A percentile compares a stretch with the other conserved stretches of the same genome.
These are phyloP conservation scores for Sarocladium brachiariae DNA, from an alignment of 2,329 filamentous ascomycete genomes.

Conservation along the genomic window DNA sequence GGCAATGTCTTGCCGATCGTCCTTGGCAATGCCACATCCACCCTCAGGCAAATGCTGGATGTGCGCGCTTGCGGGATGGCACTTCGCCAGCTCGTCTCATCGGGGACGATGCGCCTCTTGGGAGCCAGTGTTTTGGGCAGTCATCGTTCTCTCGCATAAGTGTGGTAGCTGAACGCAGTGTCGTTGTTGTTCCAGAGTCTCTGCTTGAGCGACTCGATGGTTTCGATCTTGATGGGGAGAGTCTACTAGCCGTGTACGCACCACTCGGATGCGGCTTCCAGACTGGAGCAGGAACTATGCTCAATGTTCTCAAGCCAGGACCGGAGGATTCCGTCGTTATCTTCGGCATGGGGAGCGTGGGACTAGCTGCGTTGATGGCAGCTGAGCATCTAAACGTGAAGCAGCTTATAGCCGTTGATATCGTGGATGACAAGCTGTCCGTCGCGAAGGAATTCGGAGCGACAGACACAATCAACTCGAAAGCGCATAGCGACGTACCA, in stretches of 20 bases:
- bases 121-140: conserved; percentile 28
- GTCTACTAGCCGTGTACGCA: conserved; percentile 15
- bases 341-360: conserved; percentile 23
- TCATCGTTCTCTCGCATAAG: conserved; percentile 25
- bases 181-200: too few relatives aligned
- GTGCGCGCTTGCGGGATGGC: too few relatives aligned
- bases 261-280: conserved; percentile 24
- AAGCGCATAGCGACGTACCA: conserved; percentile 16
- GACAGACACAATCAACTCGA: conserved; percentile 23
- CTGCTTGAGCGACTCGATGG: conserved; percentile 21
- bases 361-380: conserved; percentile 15
- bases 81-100: conserved; percentile 15
- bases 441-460: conserved; percentile 26
- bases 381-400: conserved; percentile 8
- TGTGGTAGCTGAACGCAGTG: conserved; percentile 22
- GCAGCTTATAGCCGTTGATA: conserved; percentile 23
- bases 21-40: too few relatives aligned
- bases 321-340: conserved; percentile 17
- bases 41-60: too few relatives aligned
- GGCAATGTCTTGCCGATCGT: conserved; percentile 14
- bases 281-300: conserved; percentile 25
- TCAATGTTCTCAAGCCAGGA: conserved; percentile 21
- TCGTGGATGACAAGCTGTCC: conserved; percentile 19
- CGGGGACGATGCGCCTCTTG: conserved; percentile 8
- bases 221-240: conserved; percentile 16